Conservation (phyloP, 2,329 filamentous ascomycete species). For the Knoxdaviesia proteae region DNA sequence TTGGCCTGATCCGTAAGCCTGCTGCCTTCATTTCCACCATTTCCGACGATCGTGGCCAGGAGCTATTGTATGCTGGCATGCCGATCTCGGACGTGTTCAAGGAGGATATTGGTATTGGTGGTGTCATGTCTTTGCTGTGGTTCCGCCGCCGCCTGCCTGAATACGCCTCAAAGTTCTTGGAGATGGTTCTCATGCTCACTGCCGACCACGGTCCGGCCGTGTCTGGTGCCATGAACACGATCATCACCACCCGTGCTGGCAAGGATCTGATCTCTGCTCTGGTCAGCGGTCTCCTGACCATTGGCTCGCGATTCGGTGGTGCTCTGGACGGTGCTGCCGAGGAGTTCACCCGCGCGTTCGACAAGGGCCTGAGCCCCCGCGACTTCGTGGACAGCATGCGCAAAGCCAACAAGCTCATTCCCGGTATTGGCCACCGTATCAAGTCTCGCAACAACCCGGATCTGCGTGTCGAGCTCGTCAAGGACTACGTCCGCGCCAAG, state of each 20-base stretch:
- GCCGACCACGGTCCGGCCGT: conserved; percentile 97
- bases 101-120: conserved; percentile 96
- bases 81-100: conserved; percentile 99
- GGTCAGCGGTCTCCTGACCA: conserved; percentile 91
- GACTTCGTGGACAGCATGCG: conserved; percentile 98
- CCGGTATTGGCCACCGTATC: conserved; percentile 96
- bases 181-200: conserved; percentile 99
- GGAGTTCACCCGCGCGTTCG: conserved; percentile 94
- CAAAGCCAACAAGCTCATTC: conserved; percentile 99
- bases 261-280: conserved; percentile 95
- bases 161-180: conserved; percentile 96
- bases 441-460: conserved; percentile 99
- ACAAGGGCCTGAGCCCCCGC: conserved; percentile 94
- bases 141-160: conserved; percentile 93
- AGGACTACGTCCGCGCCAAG: conserved; percentile 94
- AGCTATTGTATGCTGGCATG: conserved; percentile 96
- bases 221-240: conserved; percentile 99
- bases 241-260: conserved; percentile 96
- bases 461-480: conserved; percentile 97
- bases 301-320: conserved; percentile 95
- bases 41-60: conserved; percentile 97
- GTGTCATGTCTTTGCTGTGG: conserved; percentile 99
- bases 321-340: conserved; percentile 92
- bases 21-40: conserved; percentile 99
- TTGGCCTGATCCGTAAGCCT: conserved; percentile 97